phyloP scores from a whole-genome alignment of 495 filamentous ascomycete species.

The Monascus purpureus region DNA sequence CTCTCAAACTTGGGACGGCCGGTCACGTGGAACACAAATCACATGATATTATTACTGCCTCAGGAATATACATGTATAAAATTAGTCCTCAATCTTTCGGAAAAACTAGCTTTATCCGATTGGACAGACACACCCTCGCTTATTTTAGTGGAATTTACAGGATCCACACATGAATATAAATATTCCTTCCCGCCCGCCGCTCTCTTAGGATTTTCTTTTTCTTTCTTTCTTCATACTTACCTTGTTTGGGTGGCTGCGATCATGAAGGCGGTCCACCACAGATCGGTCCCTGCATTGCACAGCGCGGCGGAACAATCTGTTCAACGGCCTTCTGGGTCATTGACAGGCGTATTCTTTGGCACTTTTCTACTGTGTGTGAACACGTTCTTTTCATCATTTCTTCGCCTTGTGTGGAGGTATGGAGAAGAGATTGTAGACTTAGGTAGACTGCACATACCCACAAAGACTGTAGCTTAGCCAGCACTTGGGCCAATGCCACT shows the following conservation, averaged over 20 bases:
- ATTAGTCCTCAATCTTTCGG: background rate
- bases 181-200: slow-evolving; percentile 1
- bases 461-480: too few species aligned
- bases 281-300: slow-evolving; percentile 65
- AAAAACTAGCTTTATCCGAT: slow-evolving; percentile 1
- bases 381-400: slow-evolving; percentile 44
- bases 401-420: slow-evolving; percentile 29
- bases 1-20: too few species aligned
- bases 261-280: slow-evolving; percentile 46
- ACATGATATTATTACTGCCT: too few species aligned
- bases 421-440: slow-evolving; percentile 32
- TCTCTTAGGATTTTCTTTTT: slow-evolving; percentile 20
- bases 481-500: too few species aligned
- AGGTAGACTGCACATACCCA: too few species aligned
- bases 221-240: slow-evolving; percentile 60
- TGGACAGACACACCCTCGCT: slow-evolving; percentile 14
- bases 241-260: slow-evolving; percentile 51
- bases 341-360: slow-evolving; percentile 66
- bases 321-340: slow-evolving; percentile 57
- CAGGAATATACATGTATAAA: too few species aligned
- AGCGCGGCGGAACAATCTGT: slow-evolving; percentile 52
- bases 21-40: background rate
- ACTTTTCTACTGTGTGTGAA: slow-evolving; percentile 24
- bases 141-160: slow-evolving; percentile 15
- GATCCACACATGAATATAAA: slow-evolving; percentile 14